Conservation (phyloP, 2,329 filamentous ascomycete species). For the Penicillium sp. region DNA sequence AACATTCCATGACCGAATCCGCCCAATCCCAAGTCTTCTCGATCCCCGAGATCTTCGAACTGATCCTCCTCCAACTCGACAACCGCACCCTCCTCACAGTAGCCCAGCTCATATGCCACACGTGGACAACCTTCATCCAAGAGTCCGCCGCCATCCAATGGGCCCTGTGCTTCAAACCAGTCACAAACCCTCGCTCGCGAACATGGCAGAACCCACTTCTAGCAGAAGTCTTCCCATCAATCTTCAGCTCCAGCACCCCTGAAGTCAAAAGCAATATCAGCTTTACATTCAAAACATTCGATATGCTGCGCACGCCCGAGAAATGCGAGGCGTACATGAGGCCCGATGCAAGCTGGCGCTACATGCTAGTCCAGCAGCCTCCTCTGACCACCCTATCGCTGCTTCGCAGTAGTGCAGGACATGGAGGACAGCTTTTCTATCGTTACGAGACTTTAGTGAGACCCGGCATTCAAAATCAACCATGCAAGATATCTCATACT, state of each 20-base stretch:
- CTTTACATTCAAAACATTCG: background rate
- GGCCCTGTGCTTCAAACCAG: slow-evolving; percentile 6
- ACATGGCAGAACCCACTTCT: slow-evolving; percentile 2
- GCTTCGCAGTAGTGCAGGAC: slow-evolving; percentile 1
- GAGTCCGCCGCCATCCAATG: background rate
- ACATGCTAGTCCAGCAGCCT: slow-evolving; percentile 8
- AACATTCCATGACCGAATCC: background rate
- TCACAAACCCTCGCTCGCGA: background rate
- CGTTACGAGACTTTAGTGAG: slow-evolving; percentile 2
- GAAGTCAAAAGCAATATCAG: background rate
- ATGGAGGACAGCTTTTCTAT: slow-evolving; percentile 1
- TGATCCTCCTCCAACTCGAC: slow-evolving; percentile 8
- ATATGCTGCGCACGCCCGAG: background rate
- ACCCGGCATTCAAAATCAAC: background rate
- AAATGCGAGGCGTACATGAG: slow-evolving; percentile 1
- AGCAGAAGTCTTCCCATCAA: background rate
- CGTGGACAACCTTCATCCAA: slow-evolving; percentile 4
- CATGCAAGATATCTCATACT: background rate
- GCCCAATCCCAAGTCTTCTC: background rate
- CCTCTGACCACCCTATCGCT: background rate
- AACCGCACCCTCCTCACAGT: slow-evolving; percentile 7
- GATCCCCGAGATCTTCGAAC: slow-evolving; percentile 9
- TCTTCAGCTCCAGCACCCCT: background rate
- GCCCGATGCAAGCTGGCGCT: slow-evolving; percentile 6
- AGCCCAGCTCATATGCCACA: slow-evolving; percentile 2